A percentile compares a stretch with the other conserved stretches of the same genome.
Evolutionary conservation across 1,284 basidiomycete species (phyloP).

Genomic region (Tilletia setariae): DNA sequence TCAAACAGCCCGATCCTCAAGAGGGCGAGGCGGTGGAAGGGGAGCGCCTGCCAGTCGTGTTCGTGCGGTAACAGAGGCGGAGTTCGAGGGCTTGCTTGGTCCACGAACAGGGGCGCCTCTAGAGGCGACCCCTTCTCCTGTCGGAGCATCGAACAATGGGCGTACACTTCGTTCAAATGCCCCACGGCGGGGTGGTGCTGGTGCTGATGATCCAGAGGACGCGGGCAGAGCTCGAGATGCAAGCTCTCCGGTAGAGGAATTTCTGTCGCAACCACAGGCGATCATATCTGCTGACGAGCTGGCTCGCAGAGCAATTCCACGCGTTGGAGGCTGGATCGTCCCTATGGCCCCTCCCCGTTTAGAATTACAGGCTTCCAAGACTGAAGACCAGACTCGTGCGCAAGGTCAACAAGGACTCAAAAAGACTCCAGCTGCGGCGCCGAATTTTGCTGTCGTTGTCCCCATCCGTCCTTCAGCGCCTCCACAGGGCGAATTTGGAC

Average conservation of each 20-base stretch:
- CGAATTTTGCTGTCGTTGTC: slow-evolving; percentile 6
- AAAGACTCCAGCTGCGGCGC: not conserved
- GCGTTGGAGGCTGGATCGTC: slow-evolving; percentile 4
- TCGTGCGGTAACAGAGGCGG: not conserved
- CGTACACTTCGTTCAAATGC: not conserved
- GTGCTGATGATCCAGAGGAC: no score
- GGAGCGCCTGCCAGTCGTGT: slow-evolving; percentile 2
- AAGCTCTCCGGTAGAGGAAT: slow-evolving; percentile 10
- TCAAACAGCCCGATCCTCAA: not conserved
- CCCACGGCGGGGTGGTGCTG: not conserved
- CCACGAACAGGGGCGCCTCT: not conserved
- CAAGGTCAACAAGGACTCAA: not conserved
- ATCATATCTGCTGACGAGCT: slow-evolving; percentile 3
- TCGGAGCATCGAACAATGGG: no score
- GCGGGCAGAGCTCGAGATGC: not conserved
- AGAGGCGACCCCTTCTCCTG: not conserved
- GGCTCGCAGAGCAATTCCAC: not conserved
- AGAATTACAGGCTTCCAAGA: not conserved
- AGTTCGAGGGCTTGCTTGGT: not conserved
- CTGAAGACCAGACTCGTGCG: not conserved
- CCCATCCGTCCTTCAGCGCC: not conserved
- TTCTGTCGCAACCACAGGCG: slow-evolving; percentile 2
- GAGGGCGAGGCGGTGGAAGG: not conserved
- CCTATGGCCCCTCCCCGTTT: not conserved
- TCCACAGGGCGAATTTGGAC: slow-evolving; percentile 5